A percentile compares a stretch with the other conserved stretches of the same genome.
phyloP scores from a whole-genome alignment of 2,329 filamentous ascomycete genomes.

The Arthrobotrys iridis region DNA sequence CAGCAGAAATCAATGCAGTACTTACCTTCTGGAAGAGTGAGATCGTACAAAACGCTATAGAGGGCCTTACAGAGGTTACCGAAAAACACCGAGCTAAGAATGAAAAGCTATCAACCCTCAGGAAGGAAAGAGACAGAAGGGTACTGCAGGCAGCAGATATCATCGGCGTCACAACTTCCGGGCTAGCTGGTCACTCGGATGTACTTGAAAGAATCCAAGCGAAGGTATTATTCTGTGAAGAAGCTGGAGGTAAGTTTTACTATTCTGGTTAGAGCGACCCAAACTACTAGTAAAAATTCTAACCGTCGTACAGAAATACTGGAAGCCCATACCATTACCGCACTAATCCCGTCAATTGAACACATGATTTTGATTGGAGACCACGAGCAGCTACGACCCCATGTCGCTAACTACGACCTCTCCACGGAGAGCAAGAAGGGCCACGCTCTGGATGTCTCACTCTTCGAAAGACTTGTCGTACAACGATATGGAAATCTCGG shows the following conservation, averaged over 20 bases:
- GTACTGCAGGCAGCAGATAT: conserved; percentile 60
- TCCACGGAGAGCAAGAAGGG: conserved; percentile 67
- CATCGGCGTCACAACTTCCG: conserved; percentile 71
- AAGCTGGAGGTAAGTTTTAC: conserved; percentile 66
- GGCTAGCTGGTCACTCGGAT: conserved; percentile 67
- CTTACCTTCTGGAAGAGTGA: conserved; percentile 27
- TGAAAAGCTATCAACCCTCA: conserved; percentile 33
- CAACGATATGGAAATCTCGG: conserved; percentile 42
- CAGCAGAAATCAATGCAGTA: conserved; percentile 11
- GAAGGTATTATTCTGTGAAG: conserved; percentile 73
- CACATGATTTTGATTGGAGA: conserved; percentile 74
- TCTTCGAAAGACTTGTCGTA: conserved; percentile 70
- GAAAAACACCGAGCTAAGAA: conserved; percentile 6
- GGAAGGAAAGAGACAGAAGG: conserved; percentile 33
- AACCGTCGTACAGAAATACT: conserved; percentile 66
- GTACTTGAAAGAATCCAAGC: conserved; percentile 65
- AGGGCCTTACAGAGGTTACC: conserved; percentile 7
- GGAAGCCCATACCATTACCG: conserved; percentile 71
- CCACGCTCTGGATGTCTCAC: conserved; percentile 68
- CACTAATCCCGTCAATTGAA: conserved; percentile 70
- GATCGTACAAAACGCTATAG: conserved; percentile 25
- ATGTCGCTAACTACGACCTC: conserved; percentile 69
- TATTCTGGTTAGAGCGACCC: too few species aligned
- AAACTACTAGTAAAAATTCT: neutral
- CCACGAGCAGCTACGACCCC: conserved; percentile 71